These are phyloP conservation scores for Eudorina sp. DNA, from an alignment of 139 green algal genomes.

Conservation along the genomic window DNA sequence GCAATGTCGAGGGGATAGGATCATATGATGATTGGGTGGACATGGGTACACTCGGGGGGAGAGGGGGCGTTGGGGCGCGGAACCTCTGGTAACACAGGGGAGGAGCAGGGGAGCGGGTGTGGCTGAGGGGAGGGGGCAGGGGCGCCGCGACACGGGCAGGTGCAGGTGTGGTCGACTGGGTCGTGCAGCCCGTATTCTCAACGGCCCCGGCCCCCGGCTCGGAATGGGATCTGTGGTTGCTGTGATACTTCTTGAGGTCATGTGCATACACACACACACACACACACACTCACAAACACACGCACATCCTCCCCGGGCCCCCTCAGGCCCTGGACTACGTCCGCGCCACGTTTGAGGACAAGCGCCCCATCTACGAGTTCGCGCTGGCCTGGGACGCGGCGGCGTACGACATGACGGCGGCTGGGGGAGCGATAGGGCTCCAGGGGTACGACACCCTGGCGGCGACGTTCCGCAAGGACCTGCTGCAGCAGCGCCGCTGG, in stretches of 20 bases:
- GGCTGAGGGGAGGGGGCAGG: too few species aligned
- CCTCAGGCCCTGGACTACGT: slow-evolving; percentile 47
- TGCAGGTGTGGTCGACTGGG: too few species aligned
- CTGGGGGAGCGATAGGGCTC: background rate
- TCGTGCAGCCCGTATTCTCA: too few species aligned
- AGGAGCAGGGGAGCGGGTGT: too few species aligned
- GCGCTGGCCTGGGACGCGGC: slow-evolving; percentile 36
- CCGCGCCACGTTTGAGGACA: slow-evolving; percentile 37
- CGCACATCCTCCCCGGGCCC: too few species aligned
- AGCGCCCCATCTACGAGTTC: slow-evolving; percentile 45
- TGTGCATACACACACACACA: too few species aligned
- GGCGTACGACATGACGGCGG: slow-evolving; percentile 25
- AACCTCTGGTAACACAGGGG: background rate
- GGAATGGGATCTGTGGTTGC: too few species aligned
- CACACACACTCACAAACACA: background rate
- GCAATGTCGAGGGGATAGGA: too few species aligned
- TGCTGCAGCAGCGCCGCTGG: slow-evolving; percentile 58
- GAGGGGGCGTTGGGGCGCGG: background rate
- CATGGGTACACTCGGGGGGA: background rate
- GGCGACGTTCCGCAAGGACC: slow-evolving; percentile 35
- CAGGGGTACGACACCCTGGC: background rate
- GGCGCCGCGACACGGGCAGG: too few species aligned
- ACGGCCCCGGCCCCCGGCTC: too few species aligned
- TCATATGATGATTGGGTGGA: too few species aligned
- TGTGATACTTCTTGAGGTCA: too few species aligned